A percentile compares a stretch with the other conserved stretches of the same genome.
phyloP scores from a whole-genome alignment of 345 rosid species.

The Aquilaria yunnanensis region DNA sequence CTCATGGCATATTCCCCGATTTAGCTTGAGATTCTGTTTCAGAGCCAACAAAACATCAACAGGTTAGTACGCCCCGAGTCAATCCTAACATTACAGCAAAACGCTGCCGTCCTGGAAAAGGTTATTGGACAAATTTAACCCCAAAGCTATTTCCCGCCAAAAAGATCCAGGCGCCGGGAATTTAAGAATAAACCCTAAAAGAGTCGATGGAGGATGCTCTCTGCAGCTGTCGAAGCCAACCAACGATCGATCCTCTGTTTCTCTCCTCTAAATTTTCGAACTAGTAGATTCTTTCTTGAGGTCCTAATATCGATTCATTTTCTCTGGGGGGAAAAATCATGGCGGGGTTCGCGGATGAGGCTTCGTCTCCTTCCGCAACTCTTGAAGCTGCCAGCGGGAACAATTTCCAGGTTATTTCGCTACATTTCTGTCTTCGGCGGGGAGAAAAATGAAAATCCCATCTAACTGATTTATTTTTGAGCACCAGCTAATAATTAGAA shows the following conservation, averaged over 20 bases:
- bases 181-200: conserved; percentile 11
- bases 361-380: conserved; percentile 19
- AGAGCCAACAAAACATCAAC: no score
- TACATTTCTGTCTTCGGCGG: background rate
- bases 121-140: background rate
- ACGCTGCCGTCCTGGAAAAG: no score
- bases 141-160: conserved; percentile 42
- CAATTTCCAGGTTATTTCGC: conserved; percentile 40
- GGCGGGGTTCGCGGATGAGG: conserved; percentile 30
- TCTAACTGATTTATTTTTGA: no score
- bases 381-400: conserved; percentile 32
- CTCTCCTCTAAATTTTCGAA: no score
- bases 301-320: no score
- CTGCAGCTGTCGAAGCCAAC: background rate
- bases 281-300: no score
- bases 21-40: no score
- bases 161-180: conserved; percentile 7
- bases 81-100: no score
- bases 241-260: background rate
- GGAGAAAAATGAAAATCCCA: no score
- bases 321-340: conserved; percentile 11
- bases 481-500: no score
- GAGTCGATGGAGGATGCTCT: background rate
- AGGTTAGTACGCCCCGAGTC: no score
- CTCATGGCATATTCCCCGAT: no score